Evolutionary conservation across 495 filamentous ascomycete genomes (phyloP).

Genomic region (Mytilinidion resinicola): DNA sequence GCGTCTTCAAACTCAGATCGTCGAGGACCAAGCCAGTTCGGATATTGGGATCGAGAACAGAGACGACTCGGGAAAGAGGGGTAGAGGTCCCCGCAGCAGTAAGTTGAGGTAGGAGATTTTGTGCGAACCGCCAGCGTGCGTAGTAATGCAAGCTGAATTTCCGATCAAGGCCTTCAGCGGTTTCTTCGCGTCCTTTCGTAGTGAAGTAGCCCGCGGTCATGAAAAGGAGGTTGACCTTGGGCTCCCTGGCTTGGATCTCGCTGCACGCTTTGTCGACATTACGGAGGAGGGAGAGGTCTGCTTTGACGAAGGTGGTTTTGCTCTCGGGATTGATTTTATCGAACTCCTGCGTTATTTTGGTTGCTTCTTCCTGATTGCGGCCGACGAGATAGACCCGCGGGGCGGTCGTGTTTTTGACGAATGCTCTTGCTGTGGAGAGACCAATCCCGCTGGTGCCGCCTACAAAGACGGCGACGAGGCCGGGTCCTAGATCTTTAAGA

Average conservation of each 20-base stretch:
- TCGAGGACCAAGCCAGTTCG: not conserved
- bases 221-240: conserved; percentile 57
- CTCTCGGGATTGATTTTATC: conserved; percentile 42
- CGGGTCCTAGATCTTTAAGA: conserved; percentile 40
- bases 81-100: conserved; percentile 17
- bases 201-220: conserved; percentile 45
- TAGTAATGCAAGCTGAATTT: conserved; percentile 54
- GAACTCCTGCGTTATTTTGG: conserved; percentile 31
- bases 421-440: conserved; percentile 38
- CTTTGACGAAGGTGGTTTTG: conserved; percentile 48
- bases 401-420: conserved; percentile 33
- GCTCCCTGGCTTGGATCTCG: conserved; percentile 50
- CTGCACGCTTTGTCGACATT: conserved; percentile 56
- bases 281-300: conserved; percentile 52
- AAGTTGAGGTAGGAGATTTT: conserved; percentile 32
- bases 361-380: conserved; percentile 34
- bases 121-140: conserved; percentile 55
- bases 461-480: conserved; percentile 50
- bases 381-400: conserved; percentile 41
- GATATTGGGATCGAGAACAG: not conserved
- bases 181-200: conserved; percentile 43
- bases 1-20: conserved; percentile 2
- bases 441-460: conserved; percentile 44
- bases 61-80: not conserved
- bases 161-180: conserved; percentile 51